Conservation (phyloP, 495 filamentous ascomycete species). For the Polyplosphaeria fusca region DNA sequence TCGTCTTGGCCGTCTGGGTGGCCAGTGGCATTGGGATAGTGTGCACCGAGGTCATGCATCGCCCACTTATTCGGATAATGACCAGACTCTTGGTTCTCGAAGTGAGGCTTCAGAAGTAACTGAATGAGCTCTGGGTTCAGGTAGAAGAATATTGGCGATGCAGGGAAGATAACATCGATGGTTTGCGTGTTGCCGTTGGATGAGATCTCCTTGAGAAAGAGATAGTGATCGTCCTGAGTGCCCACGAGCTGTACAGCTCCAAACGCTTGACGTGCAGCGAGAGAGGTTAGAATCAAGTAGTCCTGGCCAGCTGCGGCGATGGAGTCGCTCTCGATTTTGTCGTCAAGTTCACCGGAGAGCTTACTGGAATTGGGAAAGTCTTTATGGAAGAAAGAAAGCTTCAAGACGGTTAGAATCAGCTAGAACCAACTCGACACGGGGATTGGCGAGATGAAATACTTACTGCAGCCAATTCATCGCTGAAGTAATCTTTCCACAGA, state of each 20-base stretch:
- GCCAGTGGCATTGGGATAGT: constrained; percentile 40
- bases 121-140: constrained; percentile 34
- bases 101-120: constrained; percentile 36
- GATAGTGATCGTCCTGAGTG: constrained; percentile 19
- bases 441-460: constrained; percentile 63
- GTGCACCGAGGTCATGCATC: constrained; percentile 39
- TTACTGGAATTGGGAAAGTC: constrained; percentile 45
- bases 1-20: constrained; percentile 37
- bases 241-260: constrained; percentile 33
- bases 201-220: constrained; percentile 41
- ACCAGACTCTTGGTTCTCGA: constrained; percentile 38
- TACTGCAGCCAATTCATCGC: constrained; percentile 48
- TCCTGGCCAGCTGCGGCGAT: constrained; percentile 45
- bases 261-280: constrained; percentile 41
- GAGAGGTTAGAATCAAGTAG: constrained; percentile 37
- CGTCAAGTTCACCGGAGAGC: constrained; percentile 47
- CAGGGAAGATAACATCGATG: constrained; percentile 42
- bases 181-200: constrained; percentile 42
- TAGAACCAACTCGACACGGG: too few relatives aligned
- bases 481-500: constrained; percentile 56
- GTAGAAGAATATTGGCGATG: constrained; percentile 38
- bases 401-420: too few relatives aligned
- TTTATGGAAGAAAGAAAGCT: constrained; percentile 54
- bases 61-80: constrained; percentile 36
- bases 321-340: constrained; percentile 49